Base-by-base conservation (phyloP, 257 asterid genomes). In the Solanum piurae region DNA sequence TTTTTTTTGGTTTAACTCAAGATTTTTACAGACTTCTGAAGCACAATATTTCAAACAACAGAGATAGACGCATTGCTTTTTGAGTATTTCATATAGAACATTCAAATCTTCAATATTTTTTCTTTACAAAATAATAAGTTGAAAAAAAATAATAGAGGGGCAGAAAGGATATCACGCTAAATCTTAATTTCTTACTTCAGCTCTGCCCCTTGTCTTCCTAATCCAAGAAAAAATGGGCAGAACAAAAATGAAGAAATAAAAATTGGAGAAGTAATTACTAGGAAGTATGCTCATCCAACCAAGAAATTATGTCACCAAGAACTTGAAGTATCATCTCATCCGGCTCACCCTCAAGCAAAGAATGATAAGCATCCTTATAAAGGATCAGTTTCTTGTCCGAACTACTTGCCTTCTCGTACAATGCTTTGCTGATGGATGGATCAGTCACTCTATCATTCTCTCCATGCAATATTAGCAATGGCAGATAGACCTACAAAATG, bases 321-420 rank as follows among this genome's bases (percentile, higher is more conserved):
- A 93, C 93, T 29, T 72, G 62, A 27, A 83, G 91, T 83, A 93
- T 91, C 38, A 82, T 88, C 72, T 94, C 95, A 83, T 94, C 95
- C 0, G 97, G 91, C 88, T 94, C 97, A 40, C 97, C 97, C 86
- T 93, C 95, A 1, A 93, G 92, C 85, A 94, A 92, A 38, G 93
- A 80, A 89, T 94, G 97, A 84, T 83, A 92, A 16, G 93, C 89
- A 10, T 68, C 91, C 4, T 92, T 91, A 13, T 94, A 94, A 11
- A 94, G 93, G 84, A 88, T 93, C 6, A 94, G 91, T 83, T 87
- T 93, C 91, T 94, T 94, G 89, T 94, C 95, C 10, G 60, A 4
- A 84, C 95, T 93, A 34, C 93, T 92, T 12, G 97, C 95, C 88
- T 92, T 92, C 89, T 94, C 97, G 23, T 92, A 91, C 89, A 94